Conservation (phyloP, 805 yeast species). For the Candida montana region DNA sequence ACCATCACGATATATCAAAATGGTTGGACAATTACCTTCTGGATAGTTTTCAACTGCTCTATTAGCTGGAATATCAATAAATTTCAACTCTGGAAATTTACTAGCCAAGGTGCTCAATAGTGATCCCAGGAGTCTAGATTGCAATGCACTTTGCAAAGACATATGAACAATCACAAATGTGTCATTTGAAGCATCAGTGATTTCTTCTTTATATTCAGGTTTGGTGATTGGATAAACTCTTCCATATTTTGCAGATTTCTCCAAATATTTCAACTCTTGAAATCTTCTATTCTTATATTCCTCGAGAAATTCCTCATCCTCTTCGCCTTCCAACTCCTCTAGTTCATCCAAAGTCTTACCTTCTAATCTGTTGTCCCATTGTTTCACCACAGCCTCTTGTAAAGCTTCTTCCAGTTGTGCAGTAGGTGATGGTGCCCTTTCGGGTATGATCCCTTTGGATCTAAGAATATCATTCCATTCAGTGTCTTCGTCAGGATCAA, state of each 20-base stretch:
- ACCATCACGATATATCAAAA: constrained; percentile 73
- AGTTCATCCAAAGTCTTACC: constrained; percentile 72
- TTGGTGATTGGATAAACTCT: constrained; percentile 72
- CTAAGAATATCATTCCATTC: constrained; percentile 98
- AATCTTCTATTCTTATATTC: constrained; percentile 72
- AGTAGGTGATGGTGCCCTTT: constrained; percentile 83
- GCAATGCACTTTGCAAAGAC: constrained; percentile 60
- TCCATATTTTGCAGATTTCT: constrained; percentile 60
- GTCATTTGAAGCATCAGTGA: constrained; percentile 72
- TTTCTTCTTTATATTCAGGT: constrained; percentile 81
- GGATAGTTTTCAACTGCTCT: constrained; percentile 94
- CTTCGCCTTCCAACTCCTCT: constrained; percentile 86
- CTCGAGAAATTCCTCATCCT: constrained; percentile 84
- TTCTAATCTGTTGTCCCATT: constrained; percentile 80
- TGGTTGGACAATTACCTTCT: constrained; percentile 83
- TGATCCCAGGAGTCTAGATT: constrained; percentile 64
- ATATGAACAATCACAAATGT: constrained; percentile 72
- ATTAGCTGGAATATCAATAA: constrained; percentile 85
- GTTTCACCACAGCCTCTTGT: constrained; percentile 72
- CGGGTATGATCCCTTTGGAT: constrained; percentile 87
- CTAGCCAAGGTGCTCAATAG: constrained; percentile 54
- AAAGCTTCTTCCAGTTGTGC: constrained; percentile 82
- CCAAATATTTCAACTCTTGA: constrained; percentile 61
- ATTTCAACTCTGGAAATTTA: constrained; percentile 76
- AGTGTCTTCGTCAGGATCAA: constrained; percentile 93